phyloP scores from a whole-genome alignment of 306 rosid species.

The Ormosia semicastrata region DNA sequence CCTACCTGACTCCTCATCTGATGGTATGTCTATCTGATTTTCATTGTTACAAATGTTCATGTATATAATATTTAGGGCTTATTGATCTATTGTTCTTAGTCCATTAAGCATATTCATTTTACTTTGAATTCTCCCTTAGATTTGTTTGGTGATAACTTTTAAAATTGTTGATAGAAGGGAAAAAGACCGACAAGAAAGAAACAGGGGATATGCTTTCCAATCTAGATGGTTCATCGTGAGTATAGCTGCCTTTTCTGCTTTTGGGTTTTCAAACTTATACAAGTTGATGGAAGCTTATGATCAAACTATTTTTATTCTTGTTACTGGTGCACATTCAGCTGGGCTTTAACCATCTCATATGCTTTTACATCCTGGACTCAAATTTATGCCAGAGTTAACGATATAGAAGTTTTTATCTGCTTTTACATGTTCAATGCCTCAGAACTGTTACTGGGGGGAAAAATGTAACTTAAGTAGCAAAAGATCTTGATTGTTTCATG shows the following conservation, averaged over 20 bases:
- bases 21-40: conserved; percentile 64
- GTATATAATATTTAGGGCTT: background rate
- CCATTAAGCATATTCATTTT: background rate
- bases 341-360: background rate
- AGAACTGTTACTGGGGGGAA: background rate
- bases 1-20: conserved; percentile 79
- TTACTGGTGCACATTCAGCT: background rate
- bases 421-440: conserved; percentile 1
- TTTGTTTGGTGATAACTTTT: conserved; percentile 33
- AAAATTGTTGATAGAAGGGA: conserved; percentile 61
- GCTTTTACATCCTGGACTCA: background rate
- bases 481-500: conserved; percentile 8
- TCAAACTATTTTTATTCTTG: background rate
- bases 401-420: background rate
- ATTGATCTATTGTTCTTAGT: conserved; percentile 12
- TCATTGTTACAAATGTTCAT: conserved; percentile 17
- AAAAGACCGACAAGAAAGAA: conserved; percentile 90
- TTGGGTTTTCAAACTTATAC: conserved; percentile 16
- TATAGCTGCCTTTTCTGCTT: conserved; percentile 27
- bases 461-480: background rate
- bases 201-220: conserved; percentile 73
- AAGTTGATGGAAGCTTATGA: conserved; percentile 12
- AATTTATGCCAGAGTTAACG: background rate
- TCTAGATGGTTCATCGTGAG: conserved; percentile 93
- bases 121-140: conserved; percentile 13